Conservation (phyloP, 768 basidiomycete species). For the Myochromella boudieri region DNA sequence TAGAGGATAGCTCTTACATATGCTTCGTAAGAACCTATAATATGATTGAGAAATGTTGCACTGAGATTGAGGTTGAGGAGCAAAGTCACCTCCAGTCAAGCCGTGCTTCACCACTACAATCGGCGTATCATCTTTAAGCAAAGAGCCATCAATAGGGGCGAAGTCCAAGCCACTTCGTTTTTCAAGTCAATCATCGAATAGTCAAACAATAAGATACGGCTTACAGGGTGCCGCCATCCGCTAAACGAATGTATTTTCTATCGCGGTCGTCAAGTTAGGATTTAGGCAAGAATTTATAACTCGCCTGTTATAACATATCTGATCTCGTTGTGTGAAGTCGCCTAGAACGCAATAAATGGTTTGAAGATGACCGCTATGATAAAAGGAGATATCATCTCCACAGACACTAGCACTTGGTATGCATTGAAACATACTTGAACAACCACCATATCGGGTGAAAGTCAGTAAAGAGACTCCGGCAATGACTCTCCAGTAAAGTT, state of each 20-base stretch:
- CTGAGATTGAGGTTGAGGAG: background rate
- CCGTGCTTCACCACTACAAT: conserved; percentile 61
- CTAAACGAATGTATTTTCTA: conserved; percentile 48
- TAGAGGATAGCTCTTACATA: conserved; percentile 85
- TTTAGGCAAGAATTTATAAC: conserved; percentile 4
- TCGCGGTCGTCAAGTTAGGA: conserved; percentile 1
- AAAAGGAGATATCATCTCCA: background rate
- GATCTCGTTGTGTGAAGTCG: conserved; percentile 57
- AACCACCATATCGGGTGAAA: conserved; percentile 53
- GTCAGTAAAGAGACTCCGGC: conserved; percentile 38
- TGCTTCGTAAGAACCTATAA: conserved; percentile 81
- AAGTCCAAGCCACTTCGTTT: conserved; percentile 62
- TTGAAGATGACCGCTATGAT: conserved; percentile 58
- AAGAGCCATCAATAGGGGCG: conserved; percentile 44
- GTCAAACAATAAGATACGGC: conserved; percentile 19
- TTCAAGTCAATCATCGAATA: background rate
- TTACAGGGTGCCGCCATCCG: conserved; percentile 68
- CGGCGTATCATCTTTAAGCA: conserved; percentile 40
- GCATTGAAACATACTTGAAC: conserved; percentile 36
- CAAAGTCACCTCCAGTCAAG: conserved; percentile 45
- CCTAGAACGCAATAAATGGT: conserved; percentile 61
- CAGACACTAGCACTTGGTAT: background rate
- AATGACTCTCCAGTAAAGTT: conserved; percentile 39
- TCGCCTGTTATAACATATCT: conserved; percentile 56
- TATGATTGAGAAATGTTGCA: conserved; percentile 5